Evolutionary conservation across 2,329 filamentous ascomycete species (phyloP), one percentile per base, ranked within the genome.

Genomic region (Aspergillus sp.): DNA sequence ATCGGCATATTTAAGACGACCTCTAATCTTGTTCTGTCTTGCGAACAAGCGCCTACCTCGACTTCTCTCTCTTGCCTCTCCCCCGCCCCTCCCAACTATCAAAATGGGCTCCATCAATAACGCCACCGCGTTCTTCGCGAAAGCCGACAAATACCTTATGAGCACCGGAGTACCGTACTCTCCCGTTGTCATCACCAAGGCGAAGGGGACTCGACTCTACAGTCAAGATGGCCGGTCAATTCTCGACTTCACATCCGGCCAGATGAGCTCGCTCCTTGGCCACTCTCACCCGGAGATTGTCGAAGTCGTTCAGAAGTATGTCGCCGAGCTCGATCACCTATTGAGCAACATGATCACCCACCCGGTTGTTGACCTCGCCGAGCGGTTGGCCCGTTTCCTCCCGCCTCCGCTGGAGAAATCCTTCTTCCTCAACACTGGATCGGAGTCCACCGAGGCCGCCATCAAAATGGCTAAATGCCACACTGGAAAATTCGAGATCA

Each of bases 401-500:
- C 83, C 83, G 0, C 51, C 56, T 0, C 63, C 68, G 0, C 71
- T 87, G 0, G 79, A 83, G 58, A 81, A 82, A 59, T 78, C 83
- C 0, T 81, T 85, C 65, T 86, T 87, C 60, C 74, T 85, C 9
- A 83, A 75, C 50, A 87, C 84, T 0, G 84, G 84, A 1, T 79
- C 77, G 3, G 83, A 87, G 66, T 80, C 76, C 44, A 84, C 80
- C 58, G 85, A 89, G 62, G 84, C 84, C 3, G 86, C 86, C 2
- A 85, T 89, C 56, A 83, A 85, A 56, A 78, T 89, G 62, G 85
- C 86, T 3, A 89, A 89, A 63, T 71, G 78, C 9, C 86, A 81
- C 64, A 89, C 85, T 0, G 84, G 85, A 1, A 87, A 85, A 51
- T 88, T 85, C 63, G 85, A 88, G 67, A 80, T 89, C 50, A 83